Evolutionary conservation across 164 flowering plant genomes (phyloP).

Genomic region (Tetracentron sinense): DNA sequence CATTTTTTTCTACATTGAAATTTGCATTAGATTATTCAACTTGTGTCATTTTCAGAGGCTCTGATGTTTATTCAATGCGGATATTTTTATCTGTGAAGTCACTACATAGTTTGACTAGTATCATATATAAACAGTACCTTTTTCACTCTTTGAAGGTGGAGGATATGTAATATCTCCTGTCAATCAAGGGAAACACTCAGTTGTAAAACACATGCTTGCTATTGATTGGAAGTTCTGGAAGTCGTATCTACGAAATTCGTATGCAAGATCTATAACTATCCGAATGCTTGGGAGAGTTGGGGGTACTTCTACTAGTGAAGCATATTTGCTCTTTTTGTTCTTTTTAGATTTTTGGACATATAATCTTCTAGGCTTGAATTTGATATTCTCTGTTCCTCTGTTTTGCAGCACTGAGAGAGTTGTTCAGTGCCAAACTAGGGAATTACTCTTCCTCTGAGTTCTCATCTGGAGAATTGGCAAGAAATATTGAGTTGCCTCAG

Average conservation of each 20-base stretch:
- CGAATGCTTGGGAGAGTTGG: slow-evolving; percentile 80
- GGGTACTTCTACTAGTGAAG: slow-evolving; percentile 35
- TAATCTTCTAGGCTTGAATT: not conserved
- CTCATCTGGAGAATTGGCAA: slow-evolving; percentile 34
- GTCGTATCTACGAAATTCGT: slow-evolving; percentile 46
- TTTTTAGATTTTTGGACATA: not conserved
- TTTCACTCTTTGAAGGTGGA: slow-evolving; percentile 58
- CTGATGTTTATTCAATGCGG: not conserved
- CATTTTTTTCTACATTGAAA: too few species aligned
- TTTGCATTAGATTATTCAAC: too few species aligned
- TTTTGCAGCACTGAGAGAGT: slow-evolving; percentile 71
- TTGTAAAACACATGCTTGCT: slow-evolving; percentile 94
- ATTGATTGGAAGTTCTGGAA: slow-evolving; percentile 92
- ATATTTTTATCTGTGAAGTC: not conserved
- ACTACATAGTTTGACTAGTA: slow-evolving; percentile 1
- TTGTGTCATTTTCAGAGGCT: not conserved
- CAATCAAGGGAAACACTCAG: slow-evolving; percentile 64
- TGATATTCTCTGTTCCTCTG: not conserved
- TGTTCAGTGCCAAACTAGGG: slow-evolving; percentile 58
- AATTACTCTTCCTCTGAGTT: slow-evolving; percentile 31
- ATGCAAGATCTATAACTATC: slow-evolving; percentile 64
- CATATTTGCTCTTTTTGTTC: not conserved
- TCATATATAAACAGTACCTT: not conserved
- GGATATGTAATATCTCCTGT: slow-evolving; percentile 82
- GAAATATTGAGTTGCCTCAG: slow-evolving; percentile 29